Percentiles rank a stretch among this genome's conserved stretches.
Conservation (phyloP, 805 yeast genomes). For the Lipomyces oligophaga region DNA sequence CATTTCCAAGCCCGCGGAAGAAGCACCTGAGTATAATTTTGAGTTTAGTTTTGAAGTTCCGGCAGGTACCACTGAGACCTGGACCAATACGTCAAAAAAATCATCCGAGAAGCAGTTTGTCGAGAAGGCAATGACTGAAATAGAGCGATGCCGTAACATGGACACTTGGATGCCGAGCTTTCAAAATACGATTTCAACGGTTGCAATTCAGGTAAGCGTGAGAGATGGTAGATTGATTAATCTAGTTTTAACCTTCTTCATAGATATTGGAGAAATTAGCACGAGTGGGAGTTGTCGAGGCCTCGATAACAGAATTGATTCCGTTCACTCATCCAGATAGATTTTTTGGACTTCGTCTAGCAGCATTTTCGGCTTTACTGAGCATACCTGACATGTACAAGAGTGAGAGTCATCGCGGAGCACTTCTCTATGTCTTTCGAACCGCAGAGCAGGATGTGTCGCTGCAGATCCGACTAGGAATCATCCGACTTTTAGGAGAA, state of each 20-base stretch:
- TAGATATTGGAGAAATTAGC: conserved; percentile 59
- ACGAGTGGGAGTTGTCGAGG: conserved; percentile 48
- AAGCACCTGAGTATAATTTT: conserved; percentile 9
- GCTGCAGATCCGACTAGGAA: conserved; percentile 44
- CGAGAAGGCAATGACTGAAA: conserved; percentile 54
- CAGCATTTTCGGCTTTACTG: conserved; percentile 68
- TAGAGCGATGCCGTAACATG: conserved; percentile 69
- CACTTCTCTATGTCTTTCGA: conserved; percentile 61
- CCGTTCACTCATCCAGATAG: conserved; percentile 49
- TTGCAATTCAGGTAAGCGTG: conserved; percentile 44
- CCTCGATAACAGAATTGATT: conserved; percentile 54
- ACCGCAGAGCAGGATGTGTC: conserved; percentile 53
- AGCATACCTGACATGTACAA: conserved; percentile 68
- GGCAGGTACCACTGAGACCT: background rate
- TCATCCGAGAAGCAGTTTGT: conserved; percentile 37
- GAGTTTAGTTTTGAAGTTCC: conserved; percentile 22
- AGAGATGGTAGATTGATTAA: background rate
- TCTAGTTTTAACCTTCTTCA: background rate
- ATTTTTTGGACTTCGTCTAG: conserved; percentile 53
- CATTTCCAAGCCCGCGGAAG: conserved; percentile 25
- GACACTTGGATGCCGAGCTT: conserved; percentile 85
- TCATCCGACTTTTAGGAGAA: conserved; percentile 28
- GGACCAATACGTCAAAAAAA: conserved; percentile 1
- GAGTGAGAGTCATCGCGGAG: conserved; percentile 42
- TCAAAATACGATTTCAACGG: conserved; percentile 51